A percentile compares a stretch with the other conserved stretches of the same genome.
Evolutionary conservation across 1,139 yeast genomes (phyloP).

Genomic region (Wickerhamiella infanticola): DNA sequence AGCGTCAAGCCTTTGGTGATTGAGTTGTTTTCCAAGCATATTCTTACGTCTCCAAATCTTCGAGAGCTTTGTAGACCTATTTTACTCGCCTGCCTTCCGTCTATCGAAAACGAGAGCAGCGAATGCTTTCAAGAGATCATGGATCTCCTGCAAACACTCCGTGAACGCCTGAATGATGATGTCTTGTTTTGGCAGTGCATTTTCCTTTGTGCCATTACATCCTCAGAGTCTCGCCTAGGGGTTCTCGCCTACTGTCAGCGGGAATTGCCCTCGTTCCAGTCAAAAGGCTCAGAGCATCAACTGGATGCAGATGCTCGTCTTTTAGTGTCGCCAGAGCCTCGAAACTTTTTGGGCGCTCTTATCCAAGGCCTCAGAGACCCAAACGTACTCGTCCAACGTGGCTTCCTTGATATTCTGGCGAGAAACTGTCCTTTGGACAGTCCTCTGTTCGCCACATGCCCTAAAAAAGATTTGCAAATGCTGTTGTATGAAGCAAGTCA

Average conservation of each 20-base stretch:
- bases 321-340: constrained; percentile 61
- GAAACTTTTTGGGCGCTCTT: constrained; percentile 59
- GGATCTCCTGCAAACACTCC: constrained; percentile 44
- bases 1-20: constrained; percentile 69
- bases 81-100: constrained; percentile 61
- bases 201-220: constrained; percentile 58
- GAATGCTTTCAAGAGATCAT: constrained; percentile 58
- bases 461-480: constrained; percentile 38
- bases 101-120: constrained; percentile 81
- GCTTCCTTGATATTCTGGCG: constrained; percentile 68
- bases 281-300: constrained; percentile 14
- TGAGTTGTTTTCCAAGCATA: constrained; percentile 38
- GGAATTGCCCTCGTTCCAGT: constrained; percentile 42
- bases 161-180: constrained; percentile 46
- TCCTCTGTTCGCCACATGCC: constrained; percentile 36
- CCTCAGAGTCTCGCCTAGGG: constrained; percentile 68
- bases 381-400: constrained; percentile 64
- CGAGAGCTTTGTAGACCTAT: constrained; percentile 50
- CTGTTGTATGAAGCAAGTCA: constrained; percentile 49
- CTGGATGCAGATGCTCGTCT: constrained; percentile 43
- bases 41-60: constrained; percentile 41
- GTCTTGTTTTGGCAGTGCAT: constrained; percentile 75
- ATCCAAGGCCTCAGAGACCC: constrained; percentile 49
- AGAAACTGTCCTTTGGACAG: constrained; percentile 52
- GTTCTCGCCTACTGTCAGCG: constrained; percentile 64